A percentile compares a stretch with the other conserved stretches of the same genome.
These are phyloP conservation scores for Sclerotinia glacialis DNA, from an alignment of 2,329 filamentous ascomycete species.

Conservation along the genomic window DNA sequence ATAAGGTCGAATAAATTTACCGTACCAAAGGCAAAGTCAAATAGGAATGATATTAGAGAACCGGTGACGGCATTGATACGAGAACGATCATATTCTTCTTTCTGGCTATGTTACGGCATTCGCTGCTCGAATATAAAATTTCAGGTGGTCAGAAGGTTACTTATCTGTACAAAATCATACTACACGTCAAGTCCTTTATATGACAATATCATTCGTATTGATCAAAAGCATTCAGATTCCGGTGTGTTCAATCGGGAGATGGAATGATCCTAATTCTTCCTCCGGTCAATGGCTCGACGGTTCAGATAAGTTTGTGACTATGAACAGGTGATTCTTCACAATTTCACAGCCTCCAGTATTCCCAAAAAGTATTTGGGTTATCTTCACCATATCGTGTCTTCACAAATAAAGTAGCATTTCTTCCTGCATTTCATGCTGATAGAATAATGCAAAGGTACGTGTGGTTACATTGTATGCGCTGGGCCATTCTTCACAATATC, in stretches of 20 bases:
- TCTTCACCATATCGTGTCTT: background rate
- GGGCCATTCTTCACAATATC: background rate
- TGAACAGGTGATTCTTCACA: background rate
- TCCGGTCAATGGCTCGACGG: background rate
- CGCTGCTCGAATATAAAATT: conserved; percentile 31
- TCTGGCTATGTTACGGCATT: conserved; percentile 26
- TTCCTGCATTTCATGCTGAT: background rate
- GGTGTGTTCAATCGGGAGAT: background rate
- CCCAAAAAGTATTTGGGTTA: background rate
- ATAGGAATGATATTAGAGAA: conserved; percentile 23
- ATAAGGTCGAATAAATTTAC: conserved; percentile 58
- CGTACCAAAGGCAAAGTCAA: conserved; percentile 8
- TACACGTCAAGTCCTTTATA: conserved; percentile 29
- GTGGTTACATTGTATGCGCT: background rate
- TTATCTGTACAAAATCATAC: conserved; percentile 39
- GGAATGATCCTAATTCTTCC: background rate
- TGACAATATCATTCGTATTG: conserved; percentile 8
- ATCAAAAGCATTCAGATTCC: background rate
- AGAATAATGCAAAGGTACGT: background rate
- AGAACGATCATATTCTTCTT: conserved; percentile 25
- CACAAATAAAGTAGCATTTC: background rate
- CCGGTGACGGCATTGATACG: conserved; percentile 28
- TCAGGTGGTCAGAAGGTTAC: conserved; percentile 37
- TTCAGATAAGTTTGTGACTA: background rate
- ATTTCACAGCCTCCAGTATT: background rate